Evolutionary conservation across 805 yeast species (phyloP).

Genomic region (Starmerella vaccinii): DNA sequence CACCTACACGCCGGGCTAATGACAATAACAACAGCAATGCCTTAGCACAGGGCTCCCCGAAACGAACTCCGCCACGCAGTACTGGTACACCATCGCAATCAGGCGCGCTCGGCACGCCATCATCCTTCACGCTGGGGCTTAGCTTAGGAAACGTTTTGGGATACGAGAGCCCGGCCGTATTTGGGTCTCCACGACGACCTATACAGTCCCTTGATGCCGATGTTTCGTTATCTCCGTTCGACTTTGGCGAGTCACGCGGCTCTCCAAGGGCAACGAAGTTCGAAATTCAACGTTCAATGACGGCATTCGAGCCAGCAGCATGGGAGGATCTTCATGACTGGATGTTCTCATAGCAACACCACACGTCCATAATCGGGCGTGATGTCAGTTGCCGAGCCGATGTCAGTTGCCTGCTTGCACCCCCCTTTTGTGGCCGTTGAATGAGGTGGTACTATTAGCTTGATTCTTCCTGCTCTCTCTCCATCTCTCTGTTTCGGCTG

Average conservation of each 20-base stretch:
- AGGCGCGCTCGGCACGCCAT: neutral
- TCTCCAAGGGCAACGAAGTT: conserved; percentile 19
- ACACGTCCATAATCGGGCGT: no score
- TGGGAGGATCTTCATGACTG: conserved; percentile 26
- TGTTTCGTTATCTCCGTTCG: conserved; percentile 13
- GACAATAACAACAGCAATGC: neutral
- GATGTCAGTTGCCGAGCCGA: no score
- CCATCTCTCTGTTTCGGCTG: neutral
- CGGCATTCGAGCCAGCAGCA: conserved; percentile 24
- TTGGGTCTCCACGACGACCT: conserved; percentile 18
- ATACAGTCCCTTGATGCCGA: conserved; percentile 6
- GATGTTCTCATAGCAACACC: conserved; percentile 12
- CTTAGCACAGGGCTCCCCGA: neutral
- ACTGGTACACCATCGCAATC: neutral
- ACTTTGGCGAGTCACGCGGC: conserved; percentile 16
- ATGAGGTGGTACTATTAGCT: no score
- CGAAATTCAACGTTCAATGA: conserved; percentile 22
- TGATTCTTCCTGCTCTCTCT: no score
- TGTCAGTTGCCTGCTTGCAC: no score
- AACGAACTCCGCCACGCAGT: neutral
- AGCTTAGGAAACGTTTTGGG: conserved; percentile 9
- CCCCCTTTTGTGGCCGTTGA: no score
- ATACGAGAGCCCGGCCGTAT: conserved; percentile 17
- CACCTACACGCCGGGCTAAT: conserved; percentile 4
- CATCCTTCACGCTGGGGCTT: neutral